phyloP scores from a whole-genome alignment of 371 early-diverging fungal genomes.

The Neoconidiobolus thromboides region DNA sequence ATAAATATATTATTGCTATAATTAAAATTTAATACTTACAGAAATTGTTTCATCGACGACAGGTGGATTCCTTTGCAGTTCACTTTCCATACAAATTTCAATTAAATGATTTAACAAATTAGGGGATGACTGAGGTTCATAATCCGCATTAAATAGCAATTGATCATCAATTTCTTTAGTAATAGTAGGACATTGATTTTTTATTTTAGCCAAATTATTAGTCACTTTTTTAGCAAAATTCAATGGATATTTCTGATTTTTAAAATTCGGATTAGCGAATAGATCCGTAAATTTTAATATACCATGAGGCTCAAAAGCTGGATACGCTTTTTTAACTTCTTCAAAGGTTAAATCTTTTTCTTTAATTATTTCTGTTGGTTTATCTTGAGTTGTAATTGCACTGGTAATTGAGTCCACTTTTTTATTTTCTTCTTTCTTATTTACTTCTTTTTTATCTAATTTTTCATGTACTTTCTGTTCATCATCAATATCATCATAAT shows the following conservation, averaged over 20 bases:
- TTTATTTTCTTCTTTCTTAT: not conserved
- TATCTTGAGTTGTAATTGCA: not conserved
- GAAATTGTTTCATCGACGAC: no score
- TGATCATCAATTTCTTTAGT: no score
- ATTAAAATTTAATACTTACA: no score
- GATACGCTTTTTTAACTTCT: constrained; percentile 34
- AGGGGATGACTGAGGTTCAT: no score
- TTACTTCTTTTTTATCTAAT: constrained; percentile 10
- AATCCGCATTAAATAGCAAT: no score
- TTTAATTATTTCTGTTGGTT: constrained; percentile 7
- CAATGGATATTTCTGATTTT: not conserved
- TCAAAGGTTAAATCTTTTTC: constrained; percentile 10
- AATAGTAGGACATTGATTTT: no score
- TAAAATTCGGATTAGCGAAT: constrained; percentile 20
- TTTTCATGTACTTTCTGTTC: constrained; percentile 7
- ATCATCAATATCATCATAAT: constrained; percentile 11
- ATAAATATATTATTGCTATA: no score
- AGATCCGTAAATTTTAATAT: constrained; percentile 46
- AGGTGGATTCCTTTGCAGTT: no score
- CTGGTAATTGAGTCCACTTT: not conserved
- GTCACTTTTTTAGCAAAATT: no score
- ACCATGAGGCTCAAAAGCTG: constrained; percentile 36
- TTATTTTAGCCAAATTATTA: no score
- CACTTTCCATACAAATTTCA: no score
- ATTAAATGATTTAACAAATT: no score